Evolutionary conservation across 75 land plant species (phyloP), one percentile per base, ranked within the genome.

Genomic region (Pinus taeda): DNA sequence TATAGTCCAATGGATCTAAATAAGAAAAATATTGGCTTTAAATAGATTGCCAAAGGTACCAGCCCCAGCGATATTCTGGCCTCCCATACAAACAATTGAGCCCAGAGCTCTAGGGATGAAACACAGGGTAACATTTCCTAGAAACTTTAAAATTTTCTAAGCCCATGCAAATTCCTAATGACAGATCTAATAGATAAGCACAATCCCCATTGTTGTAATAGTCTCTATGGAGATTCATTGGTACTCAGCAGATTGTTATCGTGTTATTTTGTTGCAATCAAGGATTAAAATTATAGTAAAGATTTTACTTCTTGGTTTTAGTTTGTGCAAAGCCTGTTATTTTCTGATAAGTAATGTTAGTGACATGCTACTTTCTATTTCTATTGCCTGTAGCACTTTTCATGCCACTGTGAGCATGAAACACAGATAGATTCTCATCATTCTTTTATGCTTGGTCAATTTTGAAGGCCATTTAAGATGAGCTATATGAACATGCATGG

Each of bases 291-390:
- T 9, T 49, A 9, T 49, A 49, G 11, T 49, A 1, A 11, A 49
- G 55, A 12, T 49, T 49, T 49, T 49, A 8, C 71, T n/a, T 42
- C 53, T 69, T 39, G n/a, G 6, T 15, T 69, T 42, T 20, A 18
- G 49, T 69, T 53, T 42, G 49, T 36, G 14, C 11, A 69, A 42
- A 69, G 0, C 12, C 4, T 42, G 72, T 39, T 69, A 69, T 53
- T n/a, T 69, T 69, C 13, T 69, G n/a, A 9, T 42, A 36, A 4
- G 8, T 69, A n/a, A 69, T 37, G 20, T 2, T 42, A 20, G 11
- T 37, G 49, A 69, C 72, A 69, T n/a, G 53, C 3, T 39, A 69
- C 11, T 69, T 42, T n/a, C 53, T 69, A 69, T 42, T 69, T n/a
- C 53, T 69, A 69, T 42, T 69, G 72, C 24, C 49, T 39, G 22